Conservation (phyloP, 1,139 yeast species). For the Zhuliangozyma parablackwelliae region DNA sequence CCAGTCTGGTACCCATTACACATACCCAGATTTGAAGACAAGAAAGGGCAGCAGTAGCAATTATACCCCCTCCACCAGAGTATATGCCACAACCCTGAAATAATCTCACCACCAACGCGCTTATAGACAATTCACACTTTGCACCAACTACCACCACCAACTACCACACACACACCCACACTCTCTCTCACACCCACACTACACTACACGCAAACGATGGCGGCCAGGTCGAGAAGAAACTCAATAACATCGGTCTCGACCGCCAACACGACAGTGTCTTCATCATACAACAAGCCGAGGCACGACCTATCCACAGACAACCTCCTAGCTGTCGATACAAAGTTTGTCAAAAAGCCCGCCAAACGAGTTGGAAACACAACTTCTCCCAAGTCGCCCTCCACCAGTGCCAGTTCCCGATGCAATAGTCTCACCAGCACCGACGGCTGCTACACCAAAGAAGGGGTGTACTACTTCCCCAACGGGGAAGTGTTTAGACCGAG, state of each 20-base stretch:
- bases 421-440: neutral
- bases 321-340: conserved; percentile 33
- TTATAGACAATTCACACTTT: no score
- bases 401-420: conserved; percentile 4
- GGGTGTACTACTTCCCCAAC: conserved; percentile 44
- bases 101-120: no score
- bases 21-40: no score
- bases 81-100: no score
- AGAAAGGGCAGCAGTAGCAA: no score
- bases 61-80: no score
- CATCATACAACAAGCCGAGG: conserved; percentile 1
- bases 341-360: conserved; percentile 31
- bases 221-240: conserved; percentile 20
- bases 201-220: neutral
- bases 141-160: no score
- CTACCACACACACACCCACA: no score
- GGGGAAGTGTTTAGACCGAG: conserved; percentile 54
- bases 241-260: conserved; percentile 33
- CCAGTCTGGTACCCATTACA: no score
- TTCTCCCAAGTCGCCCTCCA: conserved; percentile 9
- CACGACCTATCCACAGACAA: conserved; percentile 39
- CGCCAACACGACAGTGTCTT: conserved; percentile 10
- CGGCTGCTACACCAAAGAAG: conserved; percentile 6
- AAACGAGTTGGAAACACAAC: conserved; percentile 12
- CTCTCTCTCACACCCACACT: neutral